Conservation (phyloP, 2,329 filamentous ascomycete species). For the Fusarium pininemorale region DNA sequence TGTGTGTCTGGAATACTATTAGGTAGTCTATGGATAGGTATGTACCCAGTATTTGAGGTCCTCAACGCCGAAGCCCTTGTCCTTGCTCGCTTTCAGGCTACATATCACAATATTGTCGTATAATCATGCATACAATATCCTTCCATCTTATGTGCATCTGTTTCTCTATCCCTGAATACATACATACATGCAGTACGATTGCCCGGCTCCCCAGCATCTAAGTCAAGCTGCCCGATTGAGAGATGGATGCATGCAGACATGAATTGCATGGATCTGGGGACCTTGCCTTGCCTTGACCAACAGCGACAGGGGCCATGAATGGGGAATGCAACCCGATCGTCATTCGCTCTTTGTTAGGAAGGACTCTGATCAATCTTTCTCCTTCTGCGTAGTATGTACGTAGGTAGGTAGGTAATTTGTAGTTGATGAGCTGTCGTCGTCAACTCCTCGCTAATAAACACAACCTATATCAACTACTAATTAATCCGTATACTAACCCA, state of each 20-base stretch:
- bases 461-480: not conserved
- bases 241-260: constrained; percentile 30
- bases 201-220: not conserved
- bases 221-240: constrained; percentile 25
- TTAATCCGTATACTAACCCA: not conserved
- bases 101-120: not conserved
- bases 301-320: not conserved
- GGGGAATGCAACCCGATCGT: not conserved
- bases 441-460: not conserved
- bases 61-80: constrained; percentile 10
- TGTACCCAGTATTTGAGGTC: not conserved
- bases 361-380: constrained; percentile 1
- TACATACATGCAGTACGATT: not conserved
- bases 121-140: constrained; percentile 2
- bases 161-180: constrained; percentile 3
- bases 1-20: not conserved
- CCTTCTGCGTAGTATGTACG: not conserved
- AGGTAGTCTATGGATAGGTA: not conserved
- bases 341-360: not conserved
- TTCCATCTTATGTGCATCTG: not conserved
- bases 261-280: constrained; percentile 21
- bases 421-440: not conserved
- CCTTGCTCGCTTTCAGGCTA: not conserved
- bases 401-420: not conserved
- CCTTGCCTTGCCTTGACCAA: not conserved